Evolutionary conservation across 2,329 filamentous ascomycete species (phyloP).

Genomic region (Arthrobotrys iridis): DNA sequence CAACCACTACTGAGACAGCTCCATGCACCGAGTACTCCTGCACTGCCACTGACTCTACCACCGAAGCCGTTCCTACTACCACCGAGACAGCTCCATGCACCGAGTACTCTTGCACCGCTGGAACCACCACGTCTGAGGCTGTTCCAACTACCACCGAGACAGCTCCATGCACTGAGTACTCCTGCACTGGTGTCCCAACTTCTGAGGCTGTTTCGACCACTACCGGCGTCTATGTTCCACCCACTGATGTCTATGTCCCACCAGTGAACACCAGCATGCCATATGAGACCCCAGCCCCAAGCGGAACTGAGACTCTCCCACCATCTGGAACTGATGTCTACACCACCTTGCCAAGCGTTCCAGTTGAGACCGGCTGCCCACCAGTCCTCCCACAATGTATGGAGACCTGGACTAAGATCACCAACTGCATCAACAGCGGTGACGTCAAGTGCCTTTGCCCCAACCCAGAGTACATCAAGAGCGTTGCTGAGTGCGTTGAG

Average conservation of each 20-base stretch:
- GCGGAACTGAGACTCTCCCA: constrained; percentile 57
- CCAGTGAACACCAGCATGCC: constrained; percentile 37
- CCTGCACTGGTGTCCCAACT: constrained; percentile 8
- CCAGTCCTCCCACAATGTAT: constrained; percentile 83
- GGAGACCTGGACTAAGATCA: constrained; percentile 84
- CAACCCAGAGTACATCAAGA: constrained; percentile 76
- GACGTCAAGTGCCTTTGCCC: constrained; percentile 89
- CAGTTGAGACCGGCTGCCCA: constrained; percentile 66
- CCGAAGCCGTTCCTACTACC: constrained; percentile 11
- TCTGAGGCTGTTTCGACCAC: neutral
- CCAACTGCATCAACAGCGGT: constrained; percentile 83
- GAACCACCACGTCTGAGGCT: constrained; percentile 9
- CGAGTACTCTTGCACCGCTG: constrained; percentile 8
- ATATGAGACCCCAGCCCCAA: constrained; percentile 32
- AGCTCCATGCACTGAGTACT: constrained; percentile 1
- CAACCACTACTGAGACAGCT: constrained; percentile 2
- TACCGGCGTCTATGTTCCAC: constrained; percentile 16
- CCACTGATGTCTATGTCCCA: constrained; percentile 31
- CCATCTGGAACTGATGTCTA: constrained; percentile 66
- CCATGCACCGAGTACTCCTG: constrained; percentile 19
- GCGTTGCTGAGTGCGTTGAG: constrained; percentile 82
- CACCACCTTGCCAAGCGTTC: constrained; percentile 57
- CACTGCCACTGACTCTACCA: constrained; percentile 4
- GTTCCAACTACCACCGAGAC: neutral
- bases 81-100: neutral